phyloP scores from a whole-genome alignment of 2,329 filamentous ascomycete species.

The Penicillium freii region DNA sequence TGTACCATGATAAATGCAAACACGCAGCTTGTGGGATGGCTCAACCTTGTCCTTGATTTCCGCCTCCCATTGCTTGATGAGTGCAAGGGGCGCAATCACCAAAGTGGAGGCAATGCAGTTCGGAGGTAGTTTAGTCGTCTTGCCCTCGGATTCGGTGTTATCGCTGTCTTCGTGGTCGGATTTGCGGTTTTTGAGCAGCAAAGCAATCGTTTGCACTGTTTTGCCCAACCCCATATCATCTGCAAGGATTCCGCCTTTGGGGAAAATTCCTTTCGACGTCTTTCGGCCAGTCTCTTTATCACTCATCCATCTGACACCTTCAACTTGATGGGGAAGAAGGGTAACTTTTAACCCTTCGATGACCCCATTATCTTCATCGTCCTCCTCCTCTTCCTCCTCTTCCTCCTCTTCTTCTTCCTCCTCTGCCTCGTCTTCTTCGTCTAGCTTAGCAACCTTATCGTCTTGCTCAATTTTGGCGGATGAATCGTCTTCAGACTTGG shows the following conservation, averaged over 20 bases:
- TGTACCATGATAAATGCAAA: constrained; percentile 88
- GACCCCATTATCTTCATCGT: constrained; percentile 59
- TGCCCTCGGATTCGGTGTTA: constrained; percentile 36
- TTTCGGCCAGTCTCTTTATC: constrained; percentile 83
- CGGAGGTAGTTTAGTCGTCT: constrained; percentile 64
- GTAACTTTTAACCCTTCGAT: constrained; percentile 83
- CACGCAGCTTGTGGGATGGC: constrained; percentile 67
- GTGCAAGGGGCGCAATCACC: constrained; percentile 85
- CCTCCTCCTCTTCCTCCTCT: constrained; percentile 48
- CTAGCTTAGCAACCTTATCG: constrained; percentile 22
- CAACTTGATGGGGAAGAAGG: constrained; percentile 87
- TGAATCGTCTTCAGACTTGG: constrained; percentile 42
- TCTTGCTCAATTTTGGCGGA: constrained; percentile 64
- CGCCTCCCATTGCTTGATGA: constrained; percentile 96
- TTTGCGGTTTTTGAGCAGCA: constrained; percentile 80
- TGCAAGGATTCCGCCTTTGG: constrained; percentile 90
- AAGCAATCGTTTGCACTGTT: constrained; percentile 87
- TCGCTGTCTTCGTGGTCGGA: constrained; percentile 50
- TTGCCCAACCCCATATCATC: constrained; percentile 97
- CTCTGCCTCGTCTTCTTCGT: constrained; percentile 38
- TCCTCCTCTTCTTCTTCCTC: constrained; percentile 36
- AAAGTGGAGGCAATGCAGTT: constrained; percentile 75
- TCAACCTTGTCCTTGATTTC: constrained; percentile 84
- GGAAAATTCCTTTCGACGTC: constrained; percentile 73
- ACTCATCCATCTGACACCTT: constrained; percentile 92